These are phyloP conservation scores for Pelargonium cotyledonis DNA, from an alignment of 441 rosid species.

Conservation along the genomic window DNA sequence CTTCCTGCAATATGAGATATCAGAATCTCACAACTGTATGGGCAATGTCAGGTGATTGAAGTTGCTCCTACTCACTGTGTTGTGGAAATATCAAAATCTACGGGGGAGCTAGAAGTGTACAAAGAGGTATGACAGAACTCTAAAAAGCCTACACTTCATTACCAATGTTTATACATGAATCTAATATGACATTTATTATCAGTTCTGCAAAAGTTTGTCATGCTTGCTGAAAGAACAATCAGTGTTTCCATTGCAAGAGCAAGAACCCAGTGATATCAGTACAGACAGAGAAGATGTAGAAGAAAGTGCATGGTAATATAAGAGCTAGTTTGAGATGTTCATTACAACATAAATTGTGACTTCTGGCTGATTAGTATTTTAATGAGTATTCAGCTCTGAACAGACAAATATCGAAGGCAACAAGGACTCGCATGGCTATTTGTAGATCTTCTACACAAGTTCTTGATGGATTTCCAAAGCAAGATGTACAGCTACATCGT, in stretches of 20 bases:
- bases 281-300: constrained; percentile 15
- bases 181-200: constrained; percentile 22
- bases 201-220: constrained; percentile 83
- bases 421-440: constrained; percentile 27
- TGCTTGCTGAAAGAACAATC: constrained; percentile 51
- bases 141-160: not conserved
- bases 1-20: constrained; percentile 13
- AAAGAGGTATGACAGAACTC: constrained; percentile 40
- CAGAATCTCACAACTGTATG: not conserved
- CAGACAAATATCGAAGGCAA: constrained; percentile 16
- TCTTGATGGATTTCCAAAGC: constrained; percentile 8
- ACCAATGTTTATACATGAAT: constrained; percentile 9
- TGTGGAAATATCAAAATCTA: constrained; percentile 75
- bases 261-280: constrained; percentile 17
- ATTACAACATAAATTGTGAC: constrained; percentile 11
- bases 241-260: constrained; percentile 20
- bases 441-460: constrained; percentile 1
- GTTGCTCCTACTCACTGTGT: constrained; percentile 85
- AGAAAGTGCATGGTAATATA: constrained; percentile 32
- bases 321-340: not conserved
- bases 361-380: constrained; percentile 15
- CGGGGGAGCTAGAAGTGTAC: constrained; percentile 62
- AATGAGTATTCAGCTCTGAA: constrained; percentile 33
- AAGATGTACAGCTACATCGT: not conserved
- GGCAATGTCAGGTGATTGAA: constrained; percentile 46